Evolutionary conservation across 2,329 filamentous ascomycete species (phyloP).

Genomic region (Colletotrichum sp.): DNA sequence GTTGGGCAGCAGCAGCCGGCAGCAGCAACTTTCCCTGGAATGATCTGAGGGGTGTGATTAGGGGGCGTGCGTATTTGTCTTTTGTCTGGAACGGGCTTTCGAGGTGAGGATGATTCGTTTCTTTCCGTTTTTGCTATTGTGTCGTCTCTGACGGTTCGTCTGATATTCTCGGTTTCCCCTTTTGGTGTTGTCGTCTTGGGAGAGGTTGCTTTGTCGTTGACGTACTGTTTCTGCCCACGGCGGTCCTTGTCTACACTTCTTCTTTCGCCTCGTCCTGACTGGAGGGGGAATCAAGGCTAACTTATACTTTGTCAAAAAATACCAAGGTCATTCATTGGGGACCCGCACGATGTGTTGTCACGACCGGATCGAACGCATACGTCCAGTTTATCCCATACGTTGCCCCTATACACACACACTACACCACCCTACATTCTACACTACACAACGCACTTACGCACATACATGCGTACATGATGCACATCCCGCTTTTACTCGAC

Average conservation of each 20-base stretch:
- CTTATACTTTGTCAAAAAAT: constrained; percentile 41
- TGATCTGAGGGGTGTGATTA: background rate
- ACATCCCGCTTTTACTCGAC: background rate
- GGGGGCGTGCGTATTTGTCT: background rate
- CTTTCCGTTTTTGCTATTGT: background rate
- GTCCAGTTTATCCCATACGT: background rate
- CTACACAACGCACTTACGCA: constrained; percentile 5
- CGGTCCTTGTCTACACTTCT: background rate
- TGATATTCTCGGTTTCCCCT: background rate
- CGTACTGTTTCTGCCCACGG: background rate
- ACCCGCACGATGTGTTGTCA: constrained; percentile 24
- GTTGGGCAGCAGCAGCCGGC: constrained; percentile 21
- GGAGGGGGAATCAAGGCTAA: constrained; percentile 35
- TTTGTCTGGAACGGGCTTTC: background rate
- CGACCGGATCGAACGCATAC: background rate
- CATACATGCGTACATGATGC: background rate
- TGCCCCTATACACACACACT: constrained; percentile 29
- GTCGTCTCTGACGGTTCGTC: background rate
- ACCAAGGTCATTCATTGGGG: background rate
- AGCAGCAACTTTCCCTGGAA: background rate
- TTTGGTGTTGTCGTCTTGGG: background rate
- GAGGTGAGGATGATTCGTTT: background rate
- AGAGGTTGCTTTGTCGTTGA: background rate
- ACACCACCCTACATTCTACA: constrained; percentile 2
- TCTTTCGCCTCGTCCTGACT: background rate